These are phyloP conservation scores for Hypholoma fasciculare DNA, from an alignment of 768 basidiomycete genomes.

Conservation along the genomic window DNA sequence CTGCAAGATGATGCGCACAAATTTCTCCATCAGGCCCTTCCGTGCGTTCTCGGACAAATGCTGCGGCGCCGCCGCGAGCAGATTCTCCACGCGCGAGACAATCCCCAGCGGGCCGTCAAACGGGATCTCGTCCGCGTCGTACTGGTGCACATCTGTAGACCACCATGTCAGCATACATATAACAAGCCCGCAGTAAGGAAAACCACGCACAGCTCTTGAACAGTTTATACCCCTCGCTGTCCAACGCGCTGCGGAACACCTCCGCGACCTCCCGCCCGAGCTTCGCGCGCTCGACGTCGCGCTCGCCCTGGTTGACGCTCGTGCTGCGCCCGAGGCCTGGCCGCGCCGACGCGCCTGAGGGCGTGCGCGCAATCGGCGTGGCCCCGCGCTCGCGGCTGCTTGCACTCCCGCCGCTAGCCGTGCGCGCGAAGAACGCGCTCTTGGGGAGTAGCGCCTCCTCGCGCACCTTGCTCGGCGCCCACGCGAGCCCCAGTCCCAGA, in stretches of 20 bases:
- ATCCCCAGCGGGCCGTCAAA: slow-evolving; percentile 76
- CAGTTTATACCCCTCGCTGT: slow-evolving; percentile 43
- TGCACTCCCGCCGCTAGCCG: slow-evolving; percentile 26
- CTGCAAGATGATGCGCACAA: slow-evolving; percentile 59
- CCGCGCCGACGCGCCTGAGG: slow-evolving; percentile 7
- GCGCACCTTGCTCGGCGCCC: slow-evolving; percentile 69
- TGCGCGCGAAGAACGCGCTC: slow-evolving; percentile 36
- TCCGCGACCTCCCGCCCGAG: slow-evolving; percentile 48
- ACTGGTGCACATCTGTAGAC: slow-evolving; percentile 65
- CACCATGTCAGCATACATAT: not conserved
- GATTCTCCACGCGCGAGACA: slow-evolving; percentile 58
- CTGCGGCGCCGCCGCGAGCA: slow-evolving; percentile 51
- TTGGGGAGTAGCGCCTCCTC: slow-evolving; percentile 65
- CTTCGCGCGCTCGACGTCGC: slow-evolving; percentile 31
- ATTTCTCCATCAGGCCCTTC: slow-evolving; percentile 55
- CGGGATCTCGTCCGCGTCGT: slow-evolving; percentile 73
- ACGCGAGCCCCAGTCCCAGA: slow-evolving; percentile 65
- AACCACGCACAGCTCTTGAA: slow-evolving; percentile 65
- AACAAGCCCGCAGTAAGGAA: not conserved
- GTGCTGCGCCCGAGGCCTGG: not conserved
- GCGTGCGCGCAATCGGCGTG: slow-evolving; percentile 14
- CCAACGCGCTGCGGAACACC: slow-evolving; percentile 45
- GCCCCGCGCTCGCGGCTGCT: slow-evolving; percentile 19
- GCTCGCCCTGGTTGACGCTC: slow-evolving; percentile 16
- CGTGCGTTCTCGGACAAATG: slow-evolving; percentile 47